phyloP scores from a whole-genome alignment of 495 filamentous ascomycete genomes.

The Aspergillus homomorphus region DNA sequence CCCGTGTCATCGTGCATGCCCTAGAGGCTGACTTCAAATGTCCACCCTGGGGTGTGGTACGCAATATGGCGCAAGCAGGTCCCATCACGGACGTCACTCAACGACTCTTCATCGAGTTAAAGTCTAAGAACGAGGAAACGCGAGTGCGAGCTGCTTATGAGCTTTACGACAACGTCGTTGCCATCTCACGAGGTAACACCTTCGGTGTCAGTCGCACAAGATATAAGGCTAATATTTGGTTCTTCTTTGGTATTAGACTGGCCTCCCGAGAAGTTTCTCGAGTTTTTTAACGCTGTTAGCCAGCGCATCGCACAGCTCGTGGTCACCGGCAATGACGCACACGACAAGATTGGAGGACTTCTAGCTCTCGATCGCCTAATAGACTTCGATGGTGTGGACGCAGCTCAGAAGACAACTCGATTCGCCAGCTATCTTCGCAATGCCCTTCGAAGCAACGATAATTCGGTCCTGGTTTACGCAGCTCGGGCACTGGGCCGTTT shows the following conservation, averaged over 20 bases:
- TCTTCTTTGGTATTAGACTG: conserved; percentile 54
- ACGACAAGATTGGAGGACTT: conserved; percentile 86
- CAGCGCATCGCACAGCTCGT: conserved; percentile 70
- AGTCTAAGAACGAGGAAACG: conserved; percentile 53
- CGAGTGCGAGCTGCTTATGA: conserved; percentile 51
- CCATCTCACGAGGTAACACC: conserved; percentile 47
- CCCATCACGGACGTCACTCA: conserved; percentile 47
- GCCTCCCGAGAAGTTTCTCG: conserved; percentile 68
- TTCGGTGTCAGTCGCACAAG: background rate
- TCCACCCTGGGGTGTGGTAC: conserved; percentile 41
- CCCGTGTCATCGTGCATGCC: conserved; percentile 30
- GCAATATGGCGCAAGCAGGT: conserved; percentile 51
- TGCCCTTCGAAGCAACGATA: conserved; percentile 85
- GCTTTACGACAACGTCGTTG: conserved; percentile 48
- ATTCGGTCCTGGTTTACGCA: conserved; percentile 78
- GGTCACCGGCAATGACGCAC: conserved; percentile 74
- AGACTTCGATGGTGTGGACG: conserved; percentile 93
- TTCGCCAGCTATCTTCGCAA: conserved; percentile 87
- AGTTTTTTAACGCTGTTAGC: conserved; percentile 77
- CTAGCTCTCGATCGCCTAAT: conserved; percentile 88
- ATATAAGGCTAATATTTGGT: conserved; percentile 10
- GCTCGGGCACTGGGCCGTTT: conserved; percentile 84
- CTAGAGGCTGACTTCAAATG: conserved; percentile 45
- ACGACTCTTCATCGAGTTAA: conserved; percentile 49
- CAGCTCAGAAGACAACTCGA: conserved; percentile 86